Evolutionary conservation across 176 grass and related monocot species (phyloP).

Genomic region (Musa troglodytarum): DNA sequence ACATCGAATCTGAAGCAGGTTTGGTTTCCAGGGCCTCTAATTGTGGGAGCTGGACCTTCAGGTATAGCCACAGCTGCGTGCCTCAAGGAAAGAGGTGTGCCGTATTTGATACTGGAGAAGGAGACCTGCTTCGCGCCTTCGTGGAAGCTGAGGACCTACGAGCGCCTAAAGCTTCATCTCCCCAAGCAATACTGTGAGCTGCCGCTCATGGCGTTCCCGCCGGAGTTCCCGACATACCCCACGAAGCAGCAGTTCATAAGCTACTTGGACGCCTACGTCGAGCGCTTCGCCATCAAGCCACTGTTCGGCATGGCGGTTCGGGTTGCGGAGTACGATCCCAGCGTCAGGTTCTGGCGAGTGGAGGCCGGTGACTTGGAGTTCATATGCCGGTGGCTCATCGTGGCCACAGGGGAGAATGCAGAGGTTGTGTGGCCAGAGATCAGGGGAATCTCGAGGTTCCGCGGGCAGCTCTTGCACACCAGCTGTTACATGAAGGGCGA

Average conservation of each 20-base stretch:
- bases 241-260: conserved; percentile 70
- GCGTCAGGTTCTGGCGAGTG: conserved; percentile 60
- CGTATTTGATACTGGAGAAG: conserved; percentile 68
- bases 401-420: conserved; percentile 79
- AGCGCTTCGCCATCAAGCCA: conserved; percentile 45
- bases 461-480: conserved; percentile 45
- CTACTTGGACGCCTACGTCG: conserved; percentile 66
- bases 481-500: conserved; percentile 61
- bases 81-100: conserved; percentile 52
- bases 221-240: conserved; percentile 56
- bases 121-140: conserved; percentile 58
- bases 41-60: conserved; percentile 75
- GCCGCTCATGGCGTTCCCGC: conserved; percentile 50
- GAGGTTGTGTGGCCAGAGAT: conserved; percentile 49
- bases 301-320: conserved; percentile 38
- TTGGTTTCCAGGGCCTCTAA: conserved; percentile 76
- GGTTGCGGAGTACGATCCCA: conserved; percentile 37
- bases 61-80: conserved; percentile 71
- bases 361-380: conserved; percentile 35
- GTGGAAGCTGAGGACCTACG: conserved; percentile 71
- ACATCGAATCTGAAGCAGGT: conserved; percentile 34
- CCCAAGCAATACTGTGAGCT: conserved; percentile 67
- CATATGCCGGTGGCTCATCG: conserved; percentile 66
- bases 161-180: conserved; percentile 71
- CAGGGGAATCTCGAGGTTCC: conserved; percentile 27